Base-by-base conservation (phyloP, 176 grass and related monocot species). In the Avena sativa region DNA sequence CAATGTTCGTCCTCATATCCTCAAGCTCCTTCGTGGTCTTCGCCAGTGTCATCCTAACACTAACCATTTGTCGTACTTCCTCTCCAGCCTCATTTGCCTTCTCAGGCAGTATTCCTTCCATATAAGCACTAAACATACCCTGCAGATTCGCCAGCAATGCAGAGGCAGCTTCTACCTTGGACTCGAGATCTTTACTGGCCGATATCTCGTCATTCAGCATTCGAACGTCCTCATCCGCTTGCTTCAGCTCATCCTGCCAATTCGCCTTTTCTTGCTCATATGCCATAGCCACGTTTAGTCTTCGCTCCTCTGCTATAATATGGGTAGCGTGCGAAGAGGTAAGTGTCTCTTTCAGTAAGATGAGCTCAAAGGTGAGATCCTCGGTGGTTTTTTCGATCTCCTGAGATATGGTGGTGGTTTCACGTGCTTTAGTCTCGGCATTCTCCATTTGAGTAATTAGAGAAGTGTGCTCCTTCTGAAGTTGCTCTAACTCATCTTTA, bases 171-270 rank as follows among this genome's bases (percentile, higher is more conserved):
- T 91, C 77, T 46, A 94, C 15, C 62, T 91, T 91, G 14, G 72
- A 98, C 40, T 93, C 67, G 1, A 96, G 79, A 79, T 91, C 89
- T 51, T 90, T 86, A 8, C 64, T 94, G 36, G 50, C 25, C 9
- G 12, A 84, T 13, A 85, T 12, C 17, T 88, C 68, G 69, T 79
- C 83, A 74, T 68, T 88, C 12, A 98, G 43, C 61, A 85, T 84
- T 26, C 59, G 84, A 49, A 96, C 38, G 40, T 98, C 83, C 2
- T 80, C 85, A 49, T 91, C 93, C 72, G 51, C 71, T 89, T 91
- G 64, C 86, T 92, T 93, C 30, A 96, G 53, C 68, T 96, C 92
- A 63, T 91, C 89, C 12, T 96, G 90, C 85, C 86, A 91, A 65
- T 67, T 83, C n/a, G 48, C 44, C 78, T 86, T 96, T 51, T 94